A percentile compares a stretch with the other conserved stretches of the same genome.
Conservation (phyloP, 441 rosid species). For the Dalechampia spathulata region DNA sequence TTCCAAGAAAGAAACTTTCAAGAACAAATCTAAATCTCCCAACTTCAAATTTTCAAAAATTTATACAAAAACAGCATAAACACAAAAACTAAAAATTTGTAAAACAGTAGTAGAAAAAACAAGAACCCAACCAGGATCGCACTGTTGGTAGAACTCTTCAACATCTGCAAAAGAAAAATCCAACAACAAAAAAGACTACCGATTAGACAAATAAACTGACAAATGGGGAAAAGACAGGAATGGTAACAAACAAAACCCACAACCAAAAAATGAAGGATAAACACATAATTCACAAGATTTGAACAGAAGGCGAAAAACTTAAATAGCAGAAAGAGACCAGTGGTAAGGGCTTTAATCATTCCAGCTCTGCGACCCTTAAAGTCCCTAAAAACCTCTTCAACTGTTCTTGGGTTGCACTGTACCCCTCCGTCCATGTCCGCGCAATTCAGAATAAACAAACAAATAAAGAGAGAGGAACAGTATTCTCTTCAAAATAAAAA, state of each 20-base stretch:
- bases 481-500: not conserved
- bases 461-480: no score
- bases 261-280: conserved; percentile 1
- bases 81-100: not conserved
- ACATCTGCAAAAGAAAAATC: conserved; percentile 43
- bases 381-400: conserved; percentile 68
- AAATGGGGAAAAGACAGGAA: not conserved
- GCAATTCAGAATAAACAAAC: not conserved
- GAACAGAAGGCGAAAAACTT: no score
- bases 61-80: conserved; percentile 3
- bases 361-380: conserved; percentile 70
- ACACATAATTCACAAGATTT: no score
- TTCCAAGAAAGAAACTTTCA: not conserved
- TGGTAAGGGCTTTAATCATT: conserved; percentile 63
- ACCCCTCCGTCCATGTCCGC: conserved; percentile 49
- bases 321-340: conserved; percentile 35
- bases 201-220: not conserved
- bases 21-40: not conserved
- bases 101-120: not conserved
- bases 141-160: conserved; percentile 62
- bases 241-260: conserved; percentile 2
- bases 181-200: not conserved
- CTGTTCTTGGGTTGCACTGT: conserved; percentile 61
- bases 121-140: conserved; percentile 62
- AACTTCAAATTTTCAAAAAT: not conserved